Conservation (phyloP, 768 basidiomycete genomes). For the Hypholoma sublateritium region DNA sequence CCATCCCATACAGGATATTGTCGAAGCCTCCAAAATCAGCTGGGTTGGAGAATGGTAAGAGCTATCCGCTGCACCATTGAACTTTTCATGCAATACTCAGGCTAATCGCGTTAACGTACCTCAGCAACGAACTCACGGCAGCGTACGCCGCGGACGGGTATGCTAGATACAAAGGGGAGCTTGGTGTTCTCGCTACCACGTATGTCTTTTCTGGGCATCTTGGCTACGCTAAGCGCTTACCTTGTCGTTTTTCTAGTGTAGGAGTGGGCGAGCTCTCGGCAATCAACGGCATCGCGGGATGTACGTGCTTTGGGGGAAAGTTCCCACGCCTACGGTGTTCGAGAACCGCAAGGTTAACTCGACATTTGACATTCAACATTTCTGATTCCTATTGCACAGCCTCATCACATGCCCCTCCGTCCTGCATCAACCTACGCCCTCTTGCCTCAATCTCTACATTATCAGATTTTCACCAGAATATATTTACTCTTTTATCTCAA, state of each 20-base stretch:
- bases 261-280: constrained; percentile 15
- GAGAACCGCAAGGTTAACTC: no score
- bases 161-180: constrained; percentile 7
- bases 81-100: no score
- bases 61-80: background rate
- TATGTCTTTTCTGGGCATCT: background rate
- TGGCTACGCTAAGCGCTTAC: background rate
- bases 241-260: background rate
- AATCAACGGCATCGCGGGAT: constrained; percentile 13
- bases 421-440: no score
- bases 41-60: constrained; percentile 14
- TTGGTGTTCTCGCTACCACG: constrained; percentile 11
- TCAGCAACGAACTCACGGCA: constrained; percentile 13
- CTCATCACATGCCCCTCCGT: no score
- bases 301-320: background rate
- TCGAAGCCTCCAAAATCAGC: constrained; percentile 5
- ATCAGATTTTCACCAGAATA: no score
- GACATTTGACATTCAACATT: no score
- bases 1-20: constrained; percentile 3
- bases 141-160: constrained; percentile 14
- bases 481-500: no score
- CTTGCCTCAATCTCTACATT: no score
- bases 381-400: no score
- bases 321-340: no score
- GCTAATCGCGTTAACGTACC: no score